Conservation (phyloP, 768 basidiomycete genomes). For the Leccinum olivaceopallidum region DNA sequence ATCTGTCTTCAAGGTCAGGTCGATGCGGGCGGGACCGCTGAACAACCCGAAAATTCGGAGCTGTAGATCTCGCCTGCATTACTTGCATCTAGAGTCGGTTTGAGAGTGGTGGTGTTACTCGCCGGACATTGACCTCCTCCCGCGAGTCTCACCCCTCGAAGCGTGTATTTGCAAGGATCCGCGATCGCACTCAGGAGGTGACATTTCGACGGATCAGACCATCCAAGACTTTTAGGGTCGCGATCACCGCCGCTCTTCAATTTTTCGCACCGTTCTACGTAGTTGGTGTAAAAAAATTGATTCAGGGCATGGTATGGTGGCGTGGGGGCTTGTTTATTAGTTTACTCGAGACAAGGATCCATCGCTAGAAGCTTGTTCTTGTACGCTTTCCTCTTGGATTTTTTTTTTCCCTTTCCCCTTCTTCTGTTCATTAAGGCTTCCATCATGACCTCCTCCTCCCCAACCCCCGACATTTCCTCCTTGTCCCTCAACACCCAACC, state of each 20-base stretch:
- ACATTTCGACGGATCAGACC: neutral
- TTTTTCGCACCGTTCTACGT: no score
- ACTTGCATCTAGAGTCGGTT: no score
- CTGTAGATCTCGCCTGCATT: constrained; percentile 2
- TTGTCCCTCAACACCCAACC: constrained; percentile 65
- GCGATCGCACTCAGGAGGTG: constrained; percentile 6
- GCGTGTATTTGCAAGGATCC: constrained; percentile 13
- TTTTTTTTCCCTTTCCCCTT: constrained; percentile 29
- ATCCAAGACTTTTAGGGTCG: neutral
- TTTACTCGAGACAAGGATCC: constrained; percentile 15
- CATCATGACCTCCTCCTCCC: constrained; percentile 77
- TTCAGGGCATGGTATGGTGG: constrained; percentile 29
- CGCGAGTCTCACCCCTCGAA: neutral
- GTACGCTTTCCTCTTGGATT: constrained; percentile 29
- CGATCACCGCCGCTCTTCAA: constrained; percentile 12
- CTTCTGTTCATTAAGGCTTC: constrained; percentile 26
- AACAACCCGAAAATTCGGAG: neutral
- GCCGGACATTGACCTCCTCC: neutral
- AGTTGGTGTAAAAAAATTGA: constrained; percentile 9
- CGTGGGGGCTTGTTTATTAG: constrained; percentile 32
- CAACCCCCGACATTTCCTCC: constrained; percentile 75
- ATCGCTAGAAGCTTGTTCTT: constrained; percentile 15
- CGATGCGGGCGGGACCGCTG: neutral
- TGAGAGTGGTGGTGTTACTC: neutral
- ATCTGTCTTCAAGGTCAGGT: neutral